phyloP scores from a whole-genome alignment of 257 asterid species.

The Fraxinus americana region DNA sequence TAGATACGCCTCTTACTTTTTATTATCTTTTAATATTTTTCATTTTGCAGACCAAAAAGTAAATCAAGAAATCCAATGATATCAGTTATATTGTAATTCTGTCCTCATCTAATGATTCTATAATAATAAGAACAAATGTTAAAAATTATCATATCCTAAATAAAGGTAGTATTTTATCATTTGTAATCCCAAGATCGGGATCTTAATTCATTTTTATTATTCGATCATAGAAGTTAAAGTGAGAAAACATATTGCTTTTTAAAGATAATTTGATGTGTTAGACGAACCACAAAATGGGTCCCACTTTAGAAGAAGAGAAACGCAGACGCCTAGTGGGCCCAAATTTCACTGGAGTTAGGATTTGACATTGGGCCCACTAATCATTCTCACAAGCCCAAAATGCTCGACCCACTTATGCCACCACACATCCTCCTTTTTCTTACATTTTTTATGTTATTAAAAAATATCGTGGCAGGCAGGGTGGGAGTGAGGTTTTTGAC shows the following conservation, averaged over 20 bases:
- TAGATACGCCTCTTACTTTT: too few species aligned
- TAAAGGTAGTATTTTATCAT: not conserved
- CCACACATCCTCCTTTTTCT: slow-evolving; percentile 19
- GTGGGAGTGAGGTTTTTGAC: too few species aligned
- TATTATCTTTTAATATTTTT: too few species aligned
- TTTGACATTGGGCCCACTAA: slow-evolving; percentile 55
- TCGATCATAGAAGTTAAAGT: not conserved
- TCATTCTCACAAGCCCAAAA: slow-evolving; percentile 46
- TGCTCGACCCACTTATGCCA: slow-evolving; percentile 55
- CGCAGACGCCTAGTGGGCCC: slow-evolving; percentile 45
- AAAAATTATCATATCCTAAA: not conserved
- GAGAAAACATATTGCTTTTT: too few species aligned
- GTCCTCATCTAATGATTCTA: not conserved
- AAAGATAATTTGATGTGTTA: not conserved
- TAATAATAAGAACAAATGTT: not conserved
- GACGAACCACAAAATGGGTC: slow-evolving; percentile 26
- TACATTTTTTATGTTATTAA: not conserved
- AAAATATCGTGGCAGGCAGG: not conserved
- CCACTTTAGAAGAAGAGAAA: slow-evolving; percentile 39
- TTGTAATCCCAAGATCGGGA: not conserved
- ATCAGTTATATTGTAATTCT: not conserved
- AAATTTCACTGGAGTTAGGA: slow-evolving; percentile 19
- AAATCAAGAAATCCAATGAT: not conserved
- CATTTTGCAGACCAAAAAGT: not conserved
- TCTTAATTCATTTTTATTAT: not conserved